A percentile compares a stretch with the other conserved stretches of the same genome.
phyloP scores from a whole-genome alignment of 2,329 filamentous ascomycete species.

The Pseudogymnoascus destructans region DNA sequence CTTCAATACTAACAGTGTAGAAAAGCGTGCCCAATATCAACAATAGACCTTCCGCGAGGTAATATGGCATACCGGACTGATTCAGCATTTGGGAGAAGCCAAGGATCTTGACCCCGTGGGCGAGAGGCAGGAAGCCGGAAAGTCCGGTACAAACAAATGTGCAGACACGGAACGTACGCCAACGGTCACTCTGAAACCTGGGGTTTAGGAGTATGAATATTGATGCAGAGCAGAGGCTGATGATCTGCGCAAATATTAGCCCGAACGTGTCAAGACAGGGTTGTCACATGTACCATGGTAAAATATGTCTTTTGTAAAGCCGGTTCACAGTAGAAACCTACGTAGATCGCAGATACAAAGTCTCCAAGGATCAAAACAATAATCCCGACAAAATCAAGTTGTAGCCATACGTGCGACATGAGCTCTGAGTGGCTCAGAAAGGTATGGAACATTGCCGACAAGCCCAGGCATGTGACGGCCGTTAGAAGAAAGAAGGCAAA shows the following conservation, averaged over 20 bases:
- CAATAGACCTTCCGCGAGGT: slow-evolving; percentile 14
- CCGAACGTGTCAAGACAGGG: neutral
- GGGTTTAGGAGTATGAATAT: slow-evolving; percentile 24
- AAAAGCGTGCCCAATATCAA: slow-evolving; percentile 14
- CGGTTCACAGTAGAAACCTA: slow-evolving; percentile 30
- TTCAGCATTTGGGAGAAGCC: slow-evolving; percentile 13
- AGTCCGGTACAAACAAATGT: slow-evolving; percentile 20
- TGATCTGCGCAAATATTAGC: slow-evolving; percentile 23
- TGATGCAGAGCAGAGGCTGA: slow-evolving; percentile 25
- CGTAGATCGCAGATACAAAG: slow-evolving; percentile 30
- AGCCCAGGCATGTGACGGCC: slow-evolving; percentile 27
- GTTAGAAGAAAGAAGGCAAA: slow-evolving; percentile 30
- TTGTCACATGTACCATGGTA: slow-evolving; percentile 23
- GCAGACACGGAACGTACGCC: slow-evolving; percentile 17
- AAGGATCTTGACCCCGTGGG: slow-evolving; percentile 18
- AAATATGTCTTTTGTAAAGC: slow-evolving; percentile 26
- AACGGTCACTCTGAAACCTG: slow-evolving; percentile 14
- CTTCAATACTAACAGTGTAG: slow-evolving; percentile 8
- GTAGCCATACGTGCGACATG: slow-evolving; percentile 28
- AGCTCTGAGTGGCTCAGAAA: slow-evolving; percentile 29
- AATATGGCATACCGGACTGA: slow-evolving; percentile 17
- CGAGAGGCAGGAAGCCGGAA: slow-evolving; percentile 21
- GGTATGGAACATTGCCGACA: slow-evolving; percentile 30
- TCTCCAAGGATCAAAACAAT: slow-evolving; percentile 28
- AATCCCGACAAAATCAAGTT: slow-evolving; percentile 30